Evolutionary conservation across 768 basidiomycete species (phyloP), one percentile per base, ranked within the genome.

Genomic region (Tylopilus subfusipes): DNA sequence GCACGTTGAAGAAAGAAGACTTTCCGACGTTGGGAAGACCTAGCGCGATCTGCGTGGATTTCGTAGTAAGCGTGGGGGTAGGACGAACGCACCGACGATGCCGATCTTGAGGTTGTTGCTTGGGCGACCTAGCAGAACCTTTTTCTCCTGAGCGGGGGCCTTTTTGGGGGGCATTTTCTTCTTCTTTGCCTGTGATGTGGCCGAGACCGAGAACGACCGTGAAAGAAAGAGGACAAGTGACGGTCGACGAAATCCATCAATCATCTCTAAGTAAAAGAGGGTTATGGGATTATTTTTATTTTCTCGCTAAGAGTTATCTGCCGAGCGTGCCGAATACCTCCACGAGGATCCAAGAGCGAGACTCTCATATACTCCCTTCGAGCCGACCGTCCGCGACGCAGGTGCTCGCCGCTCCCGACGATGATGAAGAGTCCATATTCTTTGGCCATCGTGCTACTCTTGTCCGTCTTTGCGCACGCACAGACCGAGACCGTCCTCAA

Each of bases 91-190:
- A 92, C 92, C 95, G 79, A 98, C 96, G 81, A 97, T 96, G 69
- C 97, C 97, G 67, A 98, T 90, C 83, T 95, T 91, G 68, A 98
- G 82, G 79, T 98, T 98, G 78, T 99, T 99, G 61, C 89, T 79
- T 31, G 97, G 96, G 52, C 94, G 76, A 42, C 97, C 97, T 33
- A 98, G 85, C 18, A 94, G 75, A 24, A 78, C 73, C 74, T 92
- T 96, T 78, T 94, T 97, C 75, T 93, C 92, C 12, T 76, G 75
- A 24, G 70, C 78, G 49, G 76, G 75, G 50, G 85, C 84, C 74
- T 96, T 95, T 76, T 93, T 95, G 14, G 95, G 95, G 4, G 93
- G 86, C 93, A 96, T 97, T 68, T 74, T 90, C 61, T 73, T 83
- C 10, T 53, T 33, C 74, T 85, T 86, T 46, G 70, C 72, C 46